A percentile compares a stretch with the other conserved stretches of the same genome.
Conservation (phyloP, 805 yeast species). For the Tetrapisispora fleetii region DNA sequence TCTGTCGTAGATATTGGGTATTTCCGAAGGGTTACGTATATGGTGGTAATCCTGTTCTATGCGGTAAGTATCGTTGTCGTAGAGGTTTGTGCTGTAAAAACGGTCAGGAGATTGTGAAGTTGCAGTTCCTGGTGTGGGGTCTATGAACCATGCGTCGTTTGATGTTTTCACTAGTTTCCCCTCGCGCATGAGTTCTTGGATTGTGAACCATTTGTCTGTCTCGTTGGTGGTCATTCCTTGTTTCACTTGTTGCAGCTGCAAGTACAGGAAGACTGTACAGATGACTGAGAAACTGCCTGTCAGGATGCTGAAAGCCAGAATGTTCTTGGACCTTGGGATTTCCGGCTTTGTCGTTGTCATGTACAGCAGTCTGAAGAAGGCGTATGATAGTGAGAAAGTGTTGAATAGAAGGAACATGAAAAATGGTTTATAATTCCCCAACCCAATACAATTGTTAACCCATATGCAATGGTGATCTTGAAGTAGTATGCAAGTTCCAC, state of each 20-base stretch:
- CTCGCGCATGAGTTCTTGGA: conserved; percentile 41
- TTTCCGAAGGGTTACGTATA: conserved; percentile 11
- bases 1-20: conserved; percentile 25
- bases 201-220: conserved; percentile 57
- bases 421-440: conserved; percentile 53
- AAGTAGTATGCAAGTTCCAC: conserved; percentile 50
- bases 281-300: conserved; percentile 36
- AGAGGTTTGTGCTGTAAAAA: conserved; percentile 26
- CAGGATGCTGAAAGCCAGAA: conserved; percentile 35
- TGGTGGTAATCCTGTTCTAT: conserved; percentile 5
- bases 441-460: conserved; percentile 69
- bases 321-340: conserved; percentile 10
- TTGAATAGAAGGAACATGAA: conserved; percentile 45
- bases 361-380: conserved; percentile 22
- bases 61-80: conserved; percentile 17
- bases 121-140: conserved; percentile 1
- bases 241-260: conserved; percentile 42
- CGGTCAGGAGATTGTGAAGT: too few relatives aligned
- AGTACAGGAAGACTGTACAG: conserved; percentile 34
- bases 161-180: conserved; percentile 27
- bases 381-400: conserved; percentile 36
- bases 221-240: conserved; percentile 74
- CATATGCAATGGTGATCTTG: conserved; percentile 72
- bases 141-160: conserved; percentile 11
- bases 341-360: conserved; percentile 3